Evolutionary conservation across 352 stramenopile species (phyloP), one percentile per base, ranked within the genome.

Genomic region (Phytophthora citrophthora): DNA sequence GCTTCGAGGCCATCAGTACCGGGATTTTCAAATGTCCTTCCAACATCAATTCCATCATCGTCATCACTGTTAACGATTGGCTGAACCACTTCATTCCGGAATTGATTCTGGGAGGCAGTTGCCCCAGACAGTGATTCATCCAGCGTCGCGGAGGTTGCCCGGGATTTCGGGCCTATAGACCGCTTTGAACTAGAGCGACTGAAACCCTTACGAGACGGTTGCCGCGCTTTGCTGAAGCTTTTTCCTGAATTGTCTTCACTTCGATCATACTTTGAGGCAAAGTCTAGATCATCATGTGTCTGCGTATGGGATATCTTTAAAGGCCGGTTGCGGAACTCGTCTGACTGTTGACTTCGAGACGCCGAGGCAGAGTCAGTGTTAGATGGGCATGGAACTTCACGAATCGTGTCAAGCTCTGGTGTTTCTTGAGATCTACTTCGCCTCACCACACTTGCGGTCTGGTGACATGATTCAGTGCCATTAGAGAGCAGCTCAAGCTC

Each of bases 331-430:
- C 24, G 23, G 38, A 27, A 50, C 53, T 47, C 40, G 24, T 15
- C 13, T 20, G 65, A 52, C 29, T 59, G 20, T 13, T 63, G 44
- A 10, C 62, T 66, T 55, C 15, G 65, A 51, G 48, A 54, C 9
- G 38, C 41, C 43, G 53, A 54, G 4, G 38, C 41, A 46, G 46
- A 64, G 50, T 64, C 48, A 3, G 43, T 48, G 36, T 61, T 66
- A 23, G 55, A 63, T 12, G 58, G 26, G 29, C 48, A 54, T n/a
- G 72, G 45, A 11, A 58, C 16, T 55, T 81, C 73, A 41, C 73
- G 55, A 63, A 81, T 81, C 3, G 73, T 81, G 34, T 75, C 66
- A 13, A 81, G 45, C 15, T 81, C 70, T 16, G 62, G 62, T 18
- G 51, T 65, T 26, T 79, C 70, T 55, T 74, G 61, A 4, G 62